Conservation (phyloP, 805 yeast species). For the Debaryomyces castellii region DNA sequence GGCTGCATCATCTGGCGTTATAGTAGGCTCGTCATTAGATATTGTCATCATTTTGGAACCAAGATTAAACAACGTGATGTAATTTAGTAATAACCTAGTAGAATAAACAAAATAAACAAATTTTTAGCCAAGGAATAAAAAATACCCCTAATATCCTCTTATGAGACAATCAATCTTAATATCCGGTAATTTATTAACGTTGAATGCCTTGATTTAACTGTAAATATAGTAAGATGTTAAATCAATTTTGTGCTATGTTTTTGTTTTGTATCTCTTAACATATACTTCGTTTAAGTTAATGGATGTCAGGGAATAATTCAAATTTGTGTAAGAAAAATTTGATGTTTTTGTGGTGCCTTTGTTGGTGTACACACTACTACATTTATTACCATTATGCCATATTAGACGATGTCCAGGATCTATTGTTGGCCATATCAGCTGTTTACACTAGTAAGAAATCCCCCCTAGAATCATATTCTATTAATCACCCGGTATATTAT, state of each 20-base stretch:
- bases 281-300: not conserved
- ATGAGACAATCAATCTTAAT: not conserved
- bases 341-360: slow-evolving; percentile 10
- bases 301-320: slow-evolving; percentile 1
- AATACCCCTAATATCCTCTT: not conserved
- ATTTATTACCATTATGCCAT: not conserved
- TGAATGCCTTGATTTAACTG: slow-evolving; percentile 3
- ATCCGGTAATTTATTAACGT: not conserved
- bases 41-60: slow-evolving; percentile 10
- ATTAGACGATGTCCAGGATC: not conserved
- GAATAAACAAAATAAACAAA: not conserved
- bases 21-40: slow-evolving; percentile 15
- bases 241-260: slow-evolving; percentile 14
- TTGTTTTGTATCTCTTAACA: slow-evolving; percentile 8
- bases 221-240: slow-evolving; percentile 8
- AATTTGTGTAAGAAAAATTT: slow-evolving; percentile 11
- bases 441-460: not conserved
- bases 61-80: slow-evolving; percentile 1
- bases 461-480: too few species aligned
- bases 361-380: not conserved
- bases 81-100: not conserved
- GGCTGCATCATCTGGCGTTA: slow-evolving; percentile 19
- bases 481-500: too few species aligned
- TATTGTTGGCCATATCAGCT: not conserved
- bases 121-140: not conserved